Conservation (phyloP, 805 yeast species). For the Saturnispora ahearnii region DNA sequence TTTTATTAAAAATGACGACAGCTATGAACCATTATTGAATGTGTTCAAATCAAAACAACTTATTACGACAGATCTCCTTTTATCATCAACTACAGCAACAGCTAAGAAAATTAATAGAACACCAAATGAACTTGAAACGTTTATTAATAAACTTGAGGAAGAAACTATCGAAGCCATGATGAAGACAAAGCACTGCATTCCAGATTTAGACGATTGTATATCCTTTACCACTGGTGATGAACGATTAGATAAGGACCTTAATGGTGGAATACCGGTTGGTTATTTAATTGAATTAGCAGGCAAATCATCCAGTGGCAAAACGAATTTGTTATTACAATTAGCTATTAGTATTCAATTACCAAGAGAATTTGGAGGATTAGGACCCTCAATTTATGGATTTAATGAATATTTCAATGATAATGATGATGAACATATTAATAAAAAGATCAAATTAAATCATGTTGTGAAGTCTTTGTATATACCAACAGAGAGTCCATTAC, state of each 20-base stretch:
- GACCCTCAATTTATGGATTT: constrained; percentile 20
- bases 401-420: not conserved
- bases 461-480: constrained; percentile 50
- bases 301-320: constrained; percentile 77
- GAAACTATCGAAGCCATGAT: constrained; percentile 5
- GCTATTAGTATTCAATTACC: constrained; percentile 51
- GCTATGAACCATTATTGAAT: constrained; percentile 20
- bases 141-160: constrained; percentile 13
- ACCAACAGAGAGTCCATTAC: constrained; percentile 67
- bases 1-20: constrained; percentile 23
- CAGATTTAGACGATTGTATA: not conserved
- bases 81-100: constrained; percentile 29
- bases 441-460: not conserved
- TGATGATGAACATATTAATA: not conserved
- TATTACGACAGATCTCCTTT: constrained; percentile 33
- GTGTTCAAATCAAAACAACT: constrained; percentile 25
- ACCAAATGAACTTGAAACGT: constrained; percentile 22
- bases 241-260: constrained; percentile 38
- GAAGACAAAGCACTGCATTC: not conserved
- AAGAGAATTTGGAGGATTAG: constrained; percentile 37
- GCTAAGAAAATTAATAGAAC: constrained; percentile 29
- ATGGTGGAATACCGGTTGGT: constrained; percentile 45
- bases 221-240: constrained; percentile 46
- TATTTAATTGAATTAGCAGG: constrained; percentile 72
- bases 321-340: constrained; percentile 67